Conservation (phyloP, 768 basidiomycete genomes). For the Cantharellus anzutake region DNA sequence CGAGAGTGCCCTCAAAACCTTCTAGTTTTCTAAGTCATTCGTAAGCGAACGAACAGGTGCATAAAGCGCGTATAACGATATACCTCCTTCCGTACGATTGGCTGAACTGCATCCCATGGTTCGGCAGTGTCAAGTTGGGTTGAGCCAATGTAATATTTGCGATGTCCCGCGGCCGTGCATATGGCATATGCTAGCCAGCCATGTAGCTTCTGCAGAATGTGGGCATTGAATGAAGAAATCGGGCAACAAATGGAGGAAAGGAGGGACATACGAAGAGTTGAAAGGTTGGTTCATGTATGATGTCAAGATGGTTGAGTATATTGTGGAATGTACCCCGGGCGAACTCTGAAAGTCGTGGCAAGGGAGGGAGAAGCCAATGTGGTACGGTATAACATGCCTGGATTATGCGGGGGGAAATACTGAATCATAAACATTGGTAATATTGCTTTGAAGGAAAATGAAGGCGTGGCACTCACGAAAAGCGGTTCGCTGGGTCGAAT, state of each 20-base stretch:
- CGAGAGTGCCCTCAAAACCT: not conserved
- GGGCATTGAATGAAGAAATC: not conserved
- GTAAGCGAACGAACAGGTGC: not conserved
- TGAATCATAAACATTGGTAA: not conserved
- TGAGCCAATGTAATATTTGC: not conserved
- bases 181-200: constrained; percentile 21
- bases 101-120: not conserved
- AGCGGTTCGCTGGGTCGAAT: too few relatives aligned
- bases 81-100: not conserved
- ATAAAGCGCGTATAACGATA: not conserved
- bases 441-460: too few relatives aligned
- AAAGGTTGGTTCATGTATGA: constrained; percentile 22
- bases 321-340: constrained; percentile 18
- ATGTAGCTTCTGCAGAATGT: constrained; percentile 11
- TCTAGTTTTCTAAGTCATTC: not conserved
- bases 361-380: constrained; percentile 19
- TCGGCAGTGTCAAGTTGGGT: not conserved
- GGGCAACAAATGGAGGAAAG: not conserved
- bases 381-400: constrained; percentile 15
- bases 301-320: constrained; percentile 19
- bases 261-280: constrained; percentile 8
- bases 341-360: constrained; percentile 17
- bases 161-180: constrained; percentile 13
- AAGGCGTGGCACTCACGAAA: too few relatives aligned
- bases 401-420: not conserved